These are phyloP conservation scores for Cryphonectria radicalis DNA, from an alignment of 2,329 filamentous ascomycete genomes.

Conservation along the genomic window DNA sequence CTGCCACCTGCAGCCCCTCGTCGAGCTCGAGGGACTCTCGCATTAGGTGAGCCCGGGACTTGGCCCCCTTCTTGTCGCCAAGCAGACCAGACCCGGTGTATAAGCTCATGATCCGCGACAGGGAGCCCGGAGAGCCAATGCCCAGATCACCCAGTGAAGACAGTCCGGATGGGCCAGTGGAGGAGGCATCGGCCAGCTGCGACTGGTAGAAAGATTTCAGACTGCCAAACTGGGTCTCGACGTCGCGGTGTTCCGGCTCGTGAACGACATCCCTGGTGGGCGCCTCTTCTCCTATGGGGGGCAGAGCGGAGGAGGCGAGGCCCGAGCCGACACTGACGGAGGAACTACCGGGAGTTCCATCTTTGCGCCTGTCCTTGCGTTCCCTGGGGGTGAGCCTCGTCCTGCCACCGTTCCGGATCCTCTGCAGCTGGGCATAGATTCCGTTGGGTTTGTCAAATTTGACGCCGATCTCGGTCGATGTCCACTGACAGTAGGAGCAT, in stretches of 20 bases:
- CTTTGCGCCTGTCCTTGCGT: constrained; percentile 56
- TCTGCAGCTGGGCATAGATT: constrained; percentile 78
- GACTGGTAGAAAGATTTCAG: constrained; percentile 81
- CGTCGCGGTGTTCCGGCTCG: constrained; percentile 54
- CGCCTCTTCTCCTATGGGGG: constrained; percentile 31
- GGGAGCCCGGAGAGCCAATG: constrained; percentile 75
- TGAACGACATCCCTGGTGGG: constrained; percentile 35
- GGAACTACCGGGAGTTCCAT: constrained; percentile 43
- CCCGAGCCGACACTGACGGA: constrained; percentile 28
- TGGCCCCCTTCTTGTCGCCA: constrained; percentile 63
- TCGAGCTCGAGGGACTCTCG: constrained; percentile 72
- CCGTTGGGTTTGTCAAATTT: constrained; percentile 88
- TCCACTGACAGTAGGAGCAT: constrained; percentile 94
- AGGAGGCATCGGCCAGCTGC: constrained; percentile 69
- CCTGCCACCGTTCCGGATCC: constrained; percentile 66
- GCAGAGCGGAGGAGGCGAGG: constrained; percentile 24
- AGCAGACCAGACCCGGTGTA: constrained; percentile 70
- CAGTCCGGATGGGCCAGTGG: constrained; percentile 53
- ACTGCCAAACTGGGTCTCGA: constrained; percentile 73
- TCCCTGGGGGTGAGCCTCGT: constrained; percentile 55
- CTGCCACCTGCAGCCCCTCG: constrained; percentile 72
- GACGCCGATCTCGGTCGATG: constrained; percentile 84
- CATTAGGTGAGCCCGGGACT: constrained; percentile 73
- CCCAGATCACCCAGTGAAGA: constrained; percentile 55
- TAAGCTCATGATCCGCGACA: constrained; percentile 88